Evolutionary conservation across 2,329 filamentous ascomycete species (phyloP).

Genomic region (Aureobasidium sp.): DNA sequence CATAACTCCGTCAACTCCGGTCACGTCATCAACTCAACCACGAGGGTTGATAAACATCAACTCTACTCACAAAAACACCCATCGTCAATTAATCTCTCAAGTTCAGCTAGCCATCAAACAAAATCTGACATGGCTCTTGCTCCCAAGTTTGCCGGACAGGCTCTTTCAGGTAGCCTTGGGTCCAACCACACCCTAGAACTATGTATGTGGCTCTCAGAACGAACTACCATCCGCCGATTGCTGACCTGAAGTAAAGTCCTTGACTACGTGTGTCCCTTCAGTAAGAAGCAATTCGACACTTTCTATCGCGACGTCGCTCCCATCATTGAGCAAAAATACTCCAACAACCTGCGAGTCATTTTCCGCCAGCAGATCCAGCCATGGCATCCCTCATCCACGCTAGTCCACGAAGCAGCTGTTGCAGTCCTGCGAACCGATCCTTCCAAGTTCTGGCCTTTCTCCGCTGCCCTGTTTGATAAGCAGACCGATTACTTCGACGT

Average conservation of each 20-base stretch:
- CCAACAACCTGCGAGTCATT: constrained; percentile 61
- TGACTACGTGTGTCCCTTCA: constrained; percentile 79
- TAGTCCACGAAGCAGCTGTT: constrained; percentile 71
- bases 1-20: not conserved
- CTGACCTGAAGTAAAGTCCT: constrained; percentile 47
- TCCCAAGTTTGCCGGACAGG: constrained; percentile 69
- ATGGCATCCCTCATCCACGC: constrained; percentile 75
- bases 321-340: constrained; percentile 54
- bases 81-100: not conserved
- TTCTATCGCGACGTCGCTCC: constrained; percentile 61
- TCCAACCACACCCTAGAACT: constrained; percentile 46
- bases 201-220: constrained; percentile 47
- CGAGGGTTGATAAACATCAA: not conserved
- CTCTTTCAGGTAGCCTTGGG: constrained; percentile 45
- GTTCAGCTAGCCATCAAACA: not conserved
- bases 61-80: not conserved
- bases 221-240: too few species aligned
- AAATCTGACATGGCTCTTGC: constrained; percentile 58
- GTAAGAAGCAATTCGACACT: constrained; percentile 65
- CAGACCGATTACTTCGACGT: constrained; percentile 81
- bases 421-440: constrained; percentile 69
- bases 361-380: constrained; percentile 91
- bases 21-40: constrained; percentile 8
- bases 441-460: constrained; percentile 73
- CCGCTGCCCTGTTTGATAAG: constrained; percentile 57